Evolutionary conservation across 495 filamentous ascomycete species (phyloP).

Genomic region (Hypoxylon crocopeplum): DNA sequence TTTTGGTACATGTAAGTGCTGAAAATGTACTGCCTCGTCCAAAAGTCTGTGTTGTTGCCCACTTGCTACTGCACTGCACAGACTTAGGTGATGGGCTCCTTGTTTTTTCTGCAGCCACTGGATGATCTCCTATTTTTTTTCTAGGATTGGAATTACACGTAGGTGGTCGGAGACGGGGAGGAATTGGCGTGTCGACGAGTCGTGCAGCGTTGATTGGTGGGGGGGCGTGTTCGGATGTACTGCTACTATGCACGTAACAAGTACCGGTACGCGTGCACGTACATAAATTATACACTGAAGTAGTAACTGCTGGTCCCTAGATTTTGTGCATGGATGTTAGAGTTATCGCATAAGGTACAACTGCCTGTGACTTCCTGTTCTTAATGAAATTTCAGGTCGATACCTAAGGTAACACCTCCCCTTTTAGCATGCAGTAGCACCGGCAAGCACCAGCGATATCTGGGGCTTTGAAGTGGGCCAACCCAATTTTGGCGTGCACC

Average conservation of each 20-base stretch:
- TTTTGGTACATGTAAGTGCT: not conserved
- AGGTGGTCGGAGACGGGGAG: conserved; percentile 19
- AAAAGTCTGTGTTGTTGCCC: conserved; percentile 36
- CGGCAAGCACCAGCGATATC: conserved; percentile 17
- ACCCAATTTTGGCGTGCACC: conserved; percentile 13
- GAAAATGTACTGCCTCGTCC: not conserved
- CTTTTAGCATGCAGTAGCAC: conserved; percentile 23
- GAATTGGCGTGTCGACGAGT: conserved; percentile 38
- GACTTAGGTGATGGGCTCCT: conserved; percentile 29
- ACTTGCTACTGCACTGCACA: conserved; percentile 35
- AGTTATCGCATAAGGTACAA: not conserved
- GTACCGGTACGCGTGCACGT: not conserved
- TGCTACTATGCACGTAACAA: too few relatives aligned
- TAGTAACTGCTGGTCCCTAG: not conserved
- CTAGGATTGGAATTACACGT: conserved; percentile 32
- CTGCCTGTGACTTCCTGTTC: conserved; percentile 14
- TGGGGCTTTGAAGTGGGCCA: conserved; percentile 24
- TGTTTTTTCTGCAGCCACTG: conserved; percentile 32
- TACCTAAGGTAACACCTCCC: conserved; percentile 16
- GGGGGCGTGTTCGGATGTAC: too few relatives aligned
- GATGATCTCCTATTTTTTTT: conserved; percentile 39
- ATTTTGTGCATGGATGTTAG: not conserved
- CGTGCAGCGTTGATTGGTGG: conserved; percentile 15
- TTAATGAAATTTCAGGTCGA: conserved; percentile 23
- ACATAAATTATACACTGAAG: too few relatives aligned